Conservation (phyloP, 2,329 filamentous ascomycete genomes). For the Monilinia laxa region DNA sequence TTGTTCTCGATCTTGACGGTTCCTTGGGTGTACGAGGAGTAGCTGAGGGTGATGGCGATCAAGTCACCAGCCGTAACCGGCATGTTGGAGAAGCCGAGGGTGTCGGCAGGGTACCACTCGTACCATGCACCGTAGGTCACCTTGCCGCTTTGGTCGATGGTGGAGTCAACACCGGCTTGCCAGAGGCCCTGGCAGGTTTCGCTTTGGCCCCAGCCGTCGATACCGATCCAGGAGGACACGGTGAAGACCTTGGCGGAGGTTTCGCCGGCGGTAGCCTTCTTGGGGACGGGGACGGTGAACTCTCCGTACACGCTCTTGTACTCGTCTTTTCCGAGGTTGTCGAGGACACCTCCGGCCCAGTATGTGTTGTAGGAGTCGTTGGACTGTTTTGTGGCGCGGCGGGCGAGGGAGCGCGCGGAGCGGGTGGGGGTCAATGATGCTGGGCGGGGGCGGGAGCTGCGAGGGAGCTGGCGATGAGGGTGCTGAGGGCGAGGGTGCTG, state of each 20-base stretch:
- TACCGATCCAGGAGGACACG: slow-evolving; percentile 17
- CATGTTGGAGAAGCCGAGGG: slow-evolving; percentile 49
- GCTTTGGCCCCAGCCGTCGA: slow-evolving; percentile 4
- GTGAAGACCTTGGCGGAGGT: neutral
- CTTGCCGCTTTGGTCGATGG: neutral
- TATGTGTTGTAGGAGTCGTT: slow-evolving; percentile 38
- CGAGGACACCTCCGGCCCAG: slow-evolving; percentile 44
- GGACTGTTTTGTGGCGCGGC: slow-evolving; percentile 22
- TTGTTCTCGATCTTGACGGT: slow-evolving; percentile 48
- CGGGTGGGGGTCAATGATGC: neutral
- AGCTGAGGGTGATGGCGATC: slow-evolving; percentile 35
- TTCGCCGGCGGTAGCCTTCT: neutral
- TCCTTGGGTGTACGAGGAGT: slow-evolving; percentile 44
- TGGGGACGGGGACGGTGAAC: slow-evolving; percentile 42
- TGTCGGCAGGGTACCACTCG: slow-evolving; percentile 58
- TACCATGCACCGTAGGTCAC: slow-evolving; percentile 54
- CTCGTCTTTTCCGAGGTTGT: slow-evolving; percentile 30
- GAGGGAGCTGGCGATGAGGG: slow-evolving; percentile 2
- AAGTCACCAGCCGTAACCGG: slow-evolving; percentile 47
- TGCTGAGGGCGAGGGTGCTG: neutral
- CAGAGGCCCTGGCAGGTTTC: neutral
- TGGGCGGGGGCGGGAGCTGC: neutral
- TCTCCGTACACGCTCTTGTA: slow-evolving; percentile 43
- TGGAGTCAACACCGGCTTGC: slow-evolving; percentile 17
- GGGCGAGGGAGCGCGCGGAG: no score